Evolutionary conservation across 441 rosid genomes (phyloP).

Genomic region (Pelargonium citronellum): DNA sequence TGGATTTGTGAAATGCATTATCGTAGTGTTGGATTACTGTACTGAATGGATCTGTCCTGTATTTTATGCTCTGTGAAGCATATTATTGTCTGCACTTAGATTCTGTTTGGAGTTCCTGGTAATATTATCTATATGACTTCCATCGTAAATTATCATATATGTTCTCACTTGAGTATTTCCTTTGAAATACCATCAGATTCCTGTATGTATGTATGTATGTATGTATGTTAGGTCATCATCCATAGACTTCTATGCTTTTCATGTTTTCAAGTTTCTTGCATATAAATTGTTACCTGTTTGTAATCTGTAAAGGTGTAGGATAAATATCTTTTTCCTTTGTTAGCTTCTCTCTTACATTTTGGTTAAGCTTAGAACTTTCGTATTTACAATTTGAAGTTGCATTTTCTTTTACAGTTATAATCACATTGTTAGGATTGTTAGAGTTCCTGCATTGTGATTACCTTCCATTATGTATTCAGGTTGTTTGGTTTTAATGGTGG

Average conservation of each 20-base stretch:
- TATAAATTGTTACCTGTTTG: background rate
- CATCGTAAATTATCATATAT: background rate
- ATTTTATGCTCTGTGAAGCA: background rate
- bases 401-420: slow-evolving; percentile 6
- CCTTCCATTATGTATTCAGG: slow-evolving; percentile 37
- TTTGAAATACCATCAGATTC: background rate
- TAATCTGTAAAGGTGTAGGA: background rate
- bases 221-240: background rate
- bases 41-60: background rate
- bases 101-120: background rate
- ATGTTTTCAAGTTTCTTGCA: background rate
- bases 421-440: background rate
- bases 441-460: slow-evolving; percentile 4
- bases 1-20: too few relatives aligned
- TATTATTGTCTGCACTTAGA: background rate
- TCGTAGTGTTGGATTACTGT: background rate
- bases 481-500: slow-evolving; percentile 78
- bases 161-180: background rate
- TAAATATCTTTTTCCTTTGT: background rate
- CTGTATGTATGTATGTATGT: too few relatives aligned
- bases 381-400: background rate
- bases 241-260: background rate
- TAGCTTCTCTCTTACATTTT: background rate
- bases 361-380: background rate
- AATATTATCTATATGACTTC: background rate